Conservation (phyloP, 495 filamentous ascomycete species). For the Endocarpon pusillum region DNA sequence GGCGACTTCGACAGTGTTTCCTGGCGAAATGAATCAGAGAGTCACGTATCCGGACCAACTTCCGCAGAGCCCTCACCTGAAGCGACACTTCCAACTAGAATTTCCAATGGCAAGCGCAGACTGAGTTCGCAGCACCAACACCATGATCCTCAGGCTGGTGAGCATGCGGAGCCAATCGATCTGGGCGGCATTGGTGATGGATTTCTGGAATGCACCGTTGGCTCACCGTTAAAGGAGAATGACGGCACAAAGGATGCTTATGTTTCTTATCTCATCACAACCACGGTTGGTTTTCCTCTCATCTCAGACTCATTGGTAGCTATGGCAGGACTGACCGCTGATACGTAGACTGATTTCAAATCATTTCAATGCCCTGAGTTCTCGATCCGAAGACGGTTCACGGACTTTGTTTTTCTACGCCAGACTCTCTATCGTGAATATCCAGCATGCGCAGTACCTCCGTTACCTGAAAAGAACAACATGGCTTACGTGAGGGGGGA, state of each 20-base stretch:
- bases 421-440: conserved; percentile 76
- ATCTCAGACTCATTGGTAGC: neutral
- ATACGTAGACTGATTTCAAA: conserved; percentile 68
- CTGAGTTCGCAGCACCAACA: conserved; percentile 23
- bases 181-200: conserved; percentile 59
- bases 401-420: conserved; percentile 93
- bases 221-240: conserved; percentile 73
- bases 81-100: conserved; percentile 17
- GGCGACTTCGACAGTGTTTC: conserved; percentile 43
- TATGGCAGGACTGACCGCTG: neutral
- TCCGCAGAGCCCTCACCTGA: conserved; percentile 28
- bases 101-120: conserved; percentile 35
- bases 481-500: conserved; percentile 96
- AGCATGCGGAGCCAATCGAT: conserved; percentile 39
- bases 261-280: conserved; percentile 86
- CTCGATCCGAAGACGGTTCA: conserved; percentile 74
- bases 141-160: conserved; percentile 33
- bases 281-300: conserved; percentile 42
- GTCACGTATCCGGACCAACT: conserved; percentile 25
- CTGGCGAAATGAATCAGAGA: conserved; percentile 37
- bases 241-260: conserved; percentile 97
- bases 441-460: conserved; percentile 80
- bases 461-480: conserved; percentile 94
- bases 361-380: conserved; percentile 70
- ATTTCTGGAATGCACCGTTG: conserved; percentile 66